Conservation (phyloP, 2,329 filamentous ascomycete species). For the Fusarium sulawesiense region DNA sequence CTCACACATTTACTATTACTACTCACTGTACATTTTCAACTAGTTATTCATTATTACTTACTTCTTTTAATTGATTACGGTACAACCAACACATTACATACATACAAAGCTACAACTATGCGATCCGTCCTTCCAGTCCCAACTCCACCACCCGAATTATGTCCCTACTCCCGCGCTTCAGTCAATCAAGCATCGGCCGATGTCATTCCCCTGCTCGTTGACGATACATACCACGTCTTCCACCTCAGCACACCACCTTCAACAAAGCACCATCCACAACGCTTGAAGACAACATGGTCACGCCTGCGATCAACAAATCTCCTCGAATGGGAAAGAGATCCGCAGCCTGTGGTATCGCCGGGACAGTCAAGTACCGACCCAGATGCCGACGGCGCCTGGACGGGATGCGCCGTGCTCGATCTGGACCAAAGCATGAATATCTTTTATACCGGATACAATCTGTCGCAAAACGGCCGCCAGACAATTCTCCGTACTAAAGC, state of each 20-base stretch:
- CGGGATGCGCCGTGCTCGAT: constrained; percentile 49
- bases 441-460: constrained; percentile 53
- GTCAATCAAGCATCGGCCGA: constrained; percentile 49
- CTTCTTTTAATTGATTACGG: neutral
- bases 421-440: constrained; percentile 50
- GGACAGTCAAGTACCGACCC: constrained; percentile 33
- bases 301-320: constrained; percentile 48
- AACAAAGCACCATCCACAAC: constrained; percentile 50
- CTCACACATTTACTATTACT: neutral
- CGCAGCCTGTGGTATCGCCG: constrained; percentile 40
- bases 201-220: constrained; percentile 52
- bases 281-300: constrained; percentile 50
- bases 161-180: constrained; percentile 46
- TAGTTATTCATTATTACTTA: neutral
- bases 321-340: constrained; percentile 48
- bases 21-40: neutral
- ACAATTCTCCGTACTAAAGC: constrained; percentile 48
- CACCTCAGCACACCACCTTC: constrained; percentile 49
- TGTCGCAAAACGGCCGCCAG: constrained; percentile 48
- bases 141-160: constrained; percentile 45
- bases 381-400: constrained; percentile 52
- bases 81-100: neutral
- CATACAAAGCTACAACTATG: constrained; percentile 8
- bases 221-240: constrained; percentile 53
- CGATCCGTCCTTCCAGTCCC: constrained; percentile 33